Base-by-base conservation (phyloP, 1,139 yeast species). In the Saccharomyces hybrid region DNA sequence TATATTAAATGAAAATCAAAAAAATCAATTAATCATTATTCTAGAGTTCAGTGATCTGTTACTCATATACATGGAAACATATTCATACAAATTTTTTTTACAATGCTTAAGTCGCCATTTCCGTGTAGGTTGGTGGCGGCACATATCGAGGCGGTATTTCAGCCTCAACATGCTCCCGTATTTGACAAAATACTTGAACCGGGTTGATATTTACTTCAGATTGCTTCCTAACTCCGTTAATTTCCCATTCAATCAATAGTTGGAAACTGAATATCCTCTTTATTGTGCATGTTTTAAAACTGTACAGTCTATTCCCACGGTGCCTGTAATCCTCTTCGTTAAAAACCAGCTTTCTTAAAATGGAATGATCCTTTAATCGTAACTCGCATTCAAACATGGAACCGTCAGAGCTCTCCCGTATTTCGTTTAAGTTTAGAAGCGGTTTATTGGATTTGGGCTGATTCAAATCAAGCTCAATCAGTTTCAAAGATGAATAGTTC, bases 301-400 rank as follows among this genome's bases (percentile, higher is more conserved):
- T 65, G 50, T 60, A 68, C 14, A 68, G 50, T 44, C 64, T 56
- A 49, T 68, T 68, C 6, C 71, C 71, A 50, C 69, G 62, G 55
- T 66, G 69, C 46, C 54, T 56, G 53, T 66, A 65, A 53, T 68
- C 63, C 47, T 66, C 66, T 52, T 66, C 69, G 51, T 68, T 67
- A 47, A 68, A 68, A 32, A 59, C 51, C 44, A 65, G 52, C 42
- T 58, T 53, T 48, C 58, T 61, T 28, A 68, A 55, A 11, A 56
- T 50, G 4, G 61, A 59, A 49, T 64, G 61, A 31, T 64, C 57
- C 27, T 55, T 53, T 6, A 67, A 52, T 46, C 61, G 60, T 8
- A 68, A 48, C 42, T 60, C 63, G 53, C 63, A 61, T 52, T 66
- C 69, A 11, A 57, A 49, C 26, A 55, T 55, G 16, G 58, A 59